Evolutionary conservation across 2,329 filamentous ascomycete species (phyloP), one percentile per base, ranked within the genome.

Genomic region (Colletotrichum orbiculare): DNA sequence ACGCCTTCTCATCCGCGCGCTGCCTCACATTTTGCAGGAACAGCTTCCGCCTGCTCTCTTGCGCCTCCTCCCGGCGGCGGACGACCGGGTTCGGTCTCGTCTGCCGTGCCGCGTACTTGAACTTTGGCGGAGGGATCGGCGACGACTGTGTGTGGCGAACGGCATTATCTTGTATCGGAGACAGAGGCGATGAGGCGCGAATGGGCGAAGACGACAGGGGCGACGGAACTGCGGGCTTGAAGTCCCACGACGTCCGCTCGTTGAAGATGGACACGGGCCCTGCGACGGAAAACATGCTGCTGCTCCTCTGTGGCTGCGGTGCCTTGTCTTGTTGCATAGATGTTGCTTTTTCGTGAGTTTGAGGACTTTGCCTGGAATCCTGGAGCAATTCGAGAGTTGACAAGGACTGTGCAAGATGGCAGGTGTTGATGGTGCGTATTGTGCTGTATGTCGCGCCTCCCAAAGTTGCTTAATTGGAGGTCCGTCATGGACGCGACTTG

Each of bases 21-120:
- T 87, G 84, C 64, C 87, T 82, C 15, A 91, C 88, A 55, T 84
- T 91, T 72, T 88, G 87, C 64, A 95, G 78, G 71, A 95, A 95
- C 60, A 91, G 79, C 38, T 86, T 85, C 50, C 91, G 82, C 62
- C 92, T 81, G 58, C 85, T 81, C 73, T 92, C 89, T 60, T 88
- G 86, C 1, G 82, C 81, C 15, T 86, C 87, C 73, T 93, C 86
- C 54, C 87, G 83, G 66, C 79, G 85, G 68, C 85, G 84, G 15
- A 89, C 77, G 7, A 91, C 71, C 0, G 89, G 91, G 67, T 91
- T 92, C 41, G 84, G 82, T 66, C 90, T 90, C 58, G 83, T 78
- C 12, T 81, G 79, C 13, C 87, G 83, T 66, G 85, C 78, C 35
- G 86, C 81, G 69, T 82, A 89, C 63, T 81, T 85, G 73, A 81